phyloP scores from a whole-genome alignment of 768 basidiomycete genomes.

The Tulasnella sp. region DNA sequence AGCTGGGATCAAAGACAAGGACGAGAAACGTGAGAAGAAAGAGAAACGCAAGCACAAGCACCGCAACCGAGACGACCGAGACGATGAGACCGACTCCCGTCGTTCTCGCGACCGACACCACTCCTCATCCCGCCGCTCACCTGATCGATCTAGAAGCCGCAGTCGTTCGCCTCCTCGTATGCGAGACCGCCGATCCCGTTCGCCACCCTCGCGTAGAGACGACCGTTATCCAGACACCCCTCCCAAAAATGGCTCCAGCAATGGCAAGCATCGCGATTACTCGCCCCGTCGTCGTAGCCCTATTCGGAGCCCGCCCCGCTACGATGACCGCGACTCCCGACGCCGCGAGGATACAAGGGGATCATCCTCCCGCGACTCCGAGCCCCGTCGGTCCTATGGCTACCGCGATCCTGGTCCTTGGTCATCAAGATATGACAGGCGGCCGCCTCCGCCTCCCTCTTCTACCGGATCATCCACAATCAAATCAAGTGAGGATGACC shows the following conservation, averaged over 20 bases:
- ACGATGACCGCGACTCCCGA: slow-evolving; percentile 28
- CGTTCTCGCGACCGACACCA: slow-evolving; percentile 6
- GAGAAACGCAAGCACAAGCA: slow-evolving; percentile 47
- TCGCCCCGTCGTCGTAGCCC: slow-evolving; percentile 10
- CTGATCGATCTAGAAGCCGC: slow-evolving; percentile 40
- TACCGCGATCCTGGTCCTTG: slow-evolving; percentile 29
- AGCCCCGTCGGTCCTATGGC: background rate
- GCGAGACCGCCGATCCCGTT: slow-evolving; percentile 47
- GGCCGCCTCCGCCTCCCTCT: slow-evolving; percentile 44
- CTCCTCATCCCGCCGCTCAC: slow-evolving; percentile 33
- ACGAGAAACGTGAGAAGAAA: slow-evolving; percentile 66
- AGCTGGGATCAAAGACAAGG: slow-evolving; percentile 67
- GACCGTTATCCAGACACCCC: slow-evolving; percentile 19
- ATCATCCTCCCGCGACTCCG: slow-evolving; percentile 33
- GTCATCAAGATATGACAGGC: slow-evolving; percentile 30
- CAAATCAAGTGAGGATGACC: slow-evolving; percentile 44
- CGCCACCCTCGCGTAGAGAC: slow-evolving; percentile 37
- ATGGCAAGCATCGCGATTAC: slow-evolving; percentile 35
- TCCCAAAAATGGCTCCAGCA: slow-evolving; percentile 33
- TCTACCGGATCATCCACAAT: slow-evolving; percentile 36
- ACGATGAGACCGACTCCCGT: slow-evolving; percentile 33
- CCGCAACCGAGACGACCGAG: slow-evolving; percentile 29
- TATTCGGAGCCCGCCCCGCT: slow-evolving; percentile 23
- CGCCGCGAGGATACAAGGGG: slow-evolving; percentile 31
- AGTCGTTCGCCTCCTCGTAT: slow-evolving; percentile 47